A percentile compares a stretch with the other conserved stretches of the same genome.
Evolutionary conservation across 345 rosid species (phyloP).

Genomic region (Corymbia maculata): DNA sequence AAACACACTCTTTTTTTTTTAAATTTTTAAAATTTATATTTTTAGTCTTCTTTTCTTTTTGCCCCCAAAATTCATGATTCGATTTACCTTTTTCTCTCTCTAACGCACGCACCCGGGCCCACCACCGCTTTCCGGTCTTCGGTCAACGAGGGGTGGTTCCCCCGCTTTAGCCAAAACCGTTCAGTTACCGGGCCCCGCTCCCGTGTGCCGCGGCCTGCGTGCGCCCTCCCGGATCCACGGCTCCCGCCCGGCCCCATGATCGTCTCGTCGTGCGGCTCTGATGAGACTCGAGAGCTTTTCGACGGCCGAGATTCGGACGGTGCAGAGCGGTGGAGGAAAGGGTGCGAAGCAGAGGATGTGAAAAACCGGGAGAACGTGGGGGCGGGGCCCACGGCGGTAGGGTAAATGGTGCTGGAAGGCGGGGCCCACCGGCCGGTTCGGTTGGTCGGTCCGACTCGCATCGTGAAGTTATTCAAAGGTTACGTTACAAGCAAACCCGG

Average conservation of each 20-base stretch:
- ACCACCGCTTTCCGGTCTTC: background rate
- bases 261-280: too few species aligned
- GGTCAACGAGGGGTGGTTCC: constrained; percentile 1
- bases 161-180: background rate
- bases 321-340: background rate
- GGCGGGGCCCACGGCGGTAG: background rate
- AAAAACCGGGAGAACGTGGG: background rate
- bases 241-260: background rate
- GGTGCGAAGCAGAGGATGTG: background rate
- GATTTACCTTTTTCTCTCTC: background rate
- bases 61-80: background rate
- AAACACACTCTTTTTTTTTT: background rate
- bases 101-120: background rate
- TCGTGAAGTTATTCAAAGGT: background rate
- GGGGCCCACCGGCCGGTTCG: background rate
- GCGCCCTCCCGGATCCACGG: background rate
- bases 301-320: background rate
- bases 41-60: background rate
- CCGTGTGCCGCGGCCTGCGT: background rate
- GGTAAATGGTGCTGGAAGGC: background rate
- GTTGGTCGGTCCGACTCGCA: background rate
- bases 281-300: background rate
- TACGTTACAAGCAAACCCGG: background rate
- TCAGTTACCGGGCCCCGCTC: background rate
- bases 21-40: background rate